Conservation (phyloP, 495 filamentous ascomycete species). For the Talaromyces liani region DNA sequence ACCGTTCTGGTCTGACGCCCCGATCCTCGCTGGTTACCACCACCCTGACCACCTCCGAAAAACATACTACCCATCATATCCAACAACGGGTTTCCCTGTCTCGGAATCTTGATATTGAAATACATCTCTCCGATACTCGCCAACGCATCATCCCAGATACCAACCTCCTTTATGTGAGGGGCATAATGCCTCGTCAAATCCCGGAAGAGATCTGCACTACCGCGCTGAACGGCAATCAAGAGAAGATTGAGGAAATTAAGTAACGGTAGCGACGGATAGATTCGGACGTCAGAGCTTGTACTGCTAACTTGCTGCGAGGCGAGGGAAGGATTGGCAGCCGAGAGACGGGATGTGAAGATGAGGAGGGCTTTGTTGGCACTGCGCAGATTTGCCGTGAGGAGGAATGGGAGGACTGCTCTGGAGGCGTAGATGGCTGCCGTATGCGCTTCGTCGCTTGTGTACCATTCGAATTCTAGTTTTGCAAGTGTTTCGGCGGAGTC, state of each 20-base stretch:
- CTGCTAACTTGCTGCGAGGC: slow-evolving; percentile 76
- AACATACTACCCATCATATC: slow-evolving; percentile 98
- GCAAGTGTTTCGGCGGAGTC: slow-evolving; percentile 77
- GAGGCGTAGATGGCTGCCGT: slow-evolving; percentile 86
- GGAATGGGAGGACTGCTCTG: slow-evolving; percentile 84
- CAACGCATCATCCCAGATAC: slow-evolving; percentile 74
- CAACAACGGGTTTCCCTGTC: slow-evolving; percentile 80
- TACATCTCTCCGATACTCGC: slow-evolving; percentile 92
- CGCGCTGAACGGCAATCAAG: slow-evolving; percentile 75
- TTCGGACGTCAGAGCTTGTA: slow-evolving; percentile 60
- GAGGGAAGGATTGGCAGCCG: slow-evolving; percentile 58
- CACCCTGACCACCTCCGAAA: slow-evolving; percentile 55
- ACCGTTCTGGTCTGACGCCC: slow-evolving; percentile 34
- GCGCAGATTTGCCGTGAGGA: slow-evolving; percentile 82
- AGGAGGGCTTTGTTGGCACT: slow-evolving; percentile 76
- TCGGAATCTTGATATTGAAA: slow-evolving; percentile 86
- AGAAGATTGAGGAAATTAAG: slow-evolving; percentile 88
- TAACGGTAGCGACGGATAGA: slow-evolving; percentile 79
- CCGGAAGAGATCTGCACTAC: slow-evolving; percentile 71
- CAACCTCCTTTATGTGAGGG: slow-evolving; percentile 63
- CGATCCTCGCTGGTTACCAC: slow-evolving; percentile 26
- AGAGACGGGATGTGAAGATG: slow-evolving; percentile 69
- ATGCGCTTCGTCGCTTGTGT: slow-evolving; percentile 77
- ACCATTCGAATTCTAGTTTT: slow-evolving; percentile 88
- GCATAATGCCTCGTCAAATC: slow-evolving; percentile 78